Evolutionary conservation across 495 filamentous ascomycete species (phyloP).

Genomic region (Xylaria flabelliformis): DNA sequence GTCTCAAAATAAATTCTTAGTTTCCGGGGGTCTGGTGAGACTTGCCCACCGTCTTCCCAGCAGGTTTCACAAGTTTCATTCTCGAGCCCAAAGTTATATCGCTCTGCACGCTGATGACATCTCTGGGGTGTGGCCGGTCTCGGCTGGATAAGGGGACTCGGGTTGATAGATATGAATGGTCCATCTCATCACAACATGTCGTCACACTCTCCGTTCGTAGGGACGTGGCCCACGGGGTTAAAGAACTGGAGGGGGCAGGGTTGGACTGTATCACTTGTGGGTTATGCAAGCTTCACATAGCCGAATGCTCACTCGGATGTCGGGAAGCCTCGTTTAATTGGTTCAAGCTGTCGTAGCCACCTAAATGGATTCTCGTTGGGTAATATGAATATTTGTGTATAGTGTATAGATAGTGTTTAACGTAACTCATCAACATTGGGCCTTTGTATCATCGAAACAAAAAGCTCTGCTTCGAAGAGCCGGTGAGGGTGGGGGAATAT

Average conservation of each 20-base stretch:
- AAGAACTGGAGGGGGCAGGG: not conserved
- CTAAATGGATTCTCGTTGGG: slow-evolving; percentile 9
- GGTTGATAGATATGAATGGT: slow-evolving; percentile 12
- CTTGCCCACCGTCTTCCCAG: not conserved
- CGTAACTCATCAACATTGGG: slow-evolving; percentile 14
- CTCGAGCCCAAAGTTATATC: not conserved
- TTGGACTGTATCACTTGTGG: slow-evolving; percentile 22
- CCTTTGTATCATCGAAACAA: slow-evolving; percentile 33
- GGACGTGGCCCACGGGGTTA: slow-evolving; percentile 13
- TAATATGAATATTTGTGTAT: slow-evolving; percentile 23
- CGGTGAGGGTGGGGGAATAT: slow-evolving; percentile 28
- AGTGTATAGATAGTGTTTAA: slow-evolving; percentile 14
- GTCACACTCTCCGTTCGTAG: slow-evolving; percentile 13
- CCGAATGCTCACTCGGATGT: slow-evolving; percentile 3
- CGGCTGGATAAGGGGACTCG: not conserved
- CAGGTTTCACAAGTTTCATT: not conserved
- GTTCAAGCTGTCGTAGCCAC: slow-evolving; percentile 14
- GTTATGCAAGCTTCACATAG: not conserved
- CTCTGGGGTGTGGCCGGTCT: not conserved
- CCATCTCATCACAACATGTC: slow-evolving; percentile 14
- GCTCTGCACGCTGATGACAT: not conserved
- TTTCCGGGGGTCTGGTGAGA: not conserved
- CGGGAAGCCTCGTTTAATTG: slow-evolving; percentile 20
- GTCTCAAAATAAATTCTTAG: not conserved
- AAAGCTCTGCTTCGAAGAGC: slow-evolving; percentile 25